A percentile compares a stretch with the other conserved stretches of the same genome.
phyloP scores from a whole-genome alignment of 345 rosid genomes.

The Eucalyptus sp. region DNA sequence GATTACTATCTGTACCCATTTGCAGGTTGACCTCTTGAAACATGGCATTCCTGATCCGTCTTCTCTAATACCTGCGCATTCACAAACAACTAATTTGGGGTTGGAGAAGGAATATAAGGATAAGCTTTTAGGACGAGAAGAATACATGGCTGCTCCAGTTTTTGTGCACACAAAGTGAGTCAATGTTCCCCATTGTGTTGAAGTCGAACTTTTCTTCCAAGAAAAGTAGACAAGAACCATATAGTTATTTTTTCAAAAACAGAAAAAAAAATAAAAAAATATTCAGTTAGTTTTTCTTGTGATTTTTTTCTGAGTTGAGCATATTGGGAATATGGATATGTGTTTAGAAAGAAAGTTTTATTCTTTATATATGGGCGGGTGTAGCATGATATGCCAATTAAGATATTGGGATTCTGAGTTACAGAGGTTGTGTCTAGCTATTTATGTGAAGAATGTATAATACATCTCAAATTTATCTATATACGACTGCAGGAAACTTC shows the following conservation, averaged over 20 bases:
- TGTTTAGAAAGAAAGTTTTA: not conserved
- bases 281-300: not conserved
- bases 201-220: not conserved
- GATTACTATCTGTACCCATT: not conserved
- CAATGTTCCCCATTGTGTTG: not conserved
- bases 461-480: not conserved
- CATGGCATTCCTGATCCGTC: slow-evolving; percentile 86
- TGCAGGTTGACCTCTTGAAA: slow-evolving; percentile 77
- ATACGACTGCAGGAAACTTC: not conserved
- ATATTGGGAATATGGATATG: not conserved
- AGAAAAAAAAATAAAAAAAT: not conserved
- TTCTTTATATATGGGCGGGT: not conserved
- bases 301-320: not conserved
- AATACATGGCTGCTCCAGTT: slow-evolving; percentile 63
- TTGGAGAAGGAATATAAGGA: slow-evolving; percentile 44
- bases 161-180: slow-evolving; percentile 77
- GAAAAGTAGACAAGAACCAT: not conserved
- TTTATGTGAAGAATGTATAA: not conserved
- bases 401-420: not conserved
- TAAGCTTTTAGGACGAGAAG: slow-evolving; percentile 33
- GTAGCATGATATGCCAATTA: not conserved
- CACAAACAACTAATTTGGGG: slow-evolving; percentile 26
- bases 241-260: not conserved
- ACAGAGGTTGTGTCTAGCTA: not conserved
- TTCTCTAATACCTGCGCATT: slow-evolving; percentile 24